A percentile compares a stretch with the other conserved stretches of the same genome.
These are phyloP conservation scores for Erythrophleum fordii DNA, from an alignment of 306 rosid genomes.

Conservation along the genomic window DNA sequence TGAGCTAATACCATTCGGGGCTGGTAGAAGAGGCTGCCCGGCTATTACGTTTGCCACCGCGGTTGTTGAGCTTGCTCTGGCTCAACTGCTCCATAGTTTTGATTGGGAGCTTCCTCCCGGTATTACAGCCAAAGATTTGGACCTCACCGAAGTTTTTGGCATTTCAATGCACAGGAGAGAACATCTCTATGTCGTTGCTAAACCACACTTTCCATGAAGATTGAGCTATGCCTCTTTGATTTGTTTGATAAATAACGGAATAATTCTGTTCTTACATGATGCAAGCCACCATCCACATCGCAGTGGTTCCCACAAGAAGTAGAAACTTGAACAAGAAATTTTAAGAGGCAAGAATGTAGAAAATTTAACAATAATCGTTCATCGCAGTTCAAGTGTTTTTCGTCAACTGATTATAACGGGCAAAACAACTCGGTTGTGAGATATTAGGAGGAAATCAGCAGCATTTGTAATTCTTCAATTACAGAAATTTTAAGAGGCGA, in stretches of 20 bases:
- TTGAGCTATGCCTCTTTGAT: not conserved
- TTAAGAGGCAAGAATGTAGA: not conserved
- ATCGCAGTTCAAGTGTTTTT: not conserved
- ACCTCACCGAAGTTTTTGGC: slow-evolving; percentile 66
- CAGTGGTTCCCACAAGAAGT: not conserved
- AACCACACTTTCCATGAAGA: slow-evolving; percentile 46
- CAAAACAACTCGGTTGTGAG: not conserved
- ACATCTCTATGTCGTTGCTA: slow-evolving; percentile 53
- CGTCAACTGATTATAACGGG: not conserved
- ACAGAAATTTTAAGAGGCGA: not conserved
- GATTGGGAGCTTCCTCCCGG: slow-evolving; percentile 78
- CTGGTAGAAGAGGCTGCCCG: slow-evolving; percentile 76
- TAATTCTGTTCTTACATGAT: not conserved
- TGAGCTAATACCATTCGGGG: slow-evolving; percentile 73
- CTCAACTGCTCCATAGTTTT: slow-evolving; percentile 68
- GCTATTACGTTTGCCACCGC: slow-evolving; percentile 51
- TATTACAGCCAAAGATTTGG: slow-evolving; percentile 50
- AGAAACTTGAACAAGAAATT: not conserved
- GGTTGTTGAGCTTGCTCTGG: slow-evolving; percentile 63
- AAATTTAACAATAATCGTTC: not conserved
- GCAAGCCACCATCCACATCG: not conserved
- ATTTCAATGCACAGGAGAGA: slow-evolving; percentile 70
- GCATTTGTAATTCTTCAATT: slow-evolving; percentile 20
- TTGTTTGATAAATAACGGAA: slow-evolving; percentile 6
- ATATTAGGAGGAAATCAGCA: not conserved